Evolutionary conservation across 202 grass and related monocot genomes (phyloP), one percentile per base, ranked within the genome.

Genomic region (Zizania palustris): DNA sequence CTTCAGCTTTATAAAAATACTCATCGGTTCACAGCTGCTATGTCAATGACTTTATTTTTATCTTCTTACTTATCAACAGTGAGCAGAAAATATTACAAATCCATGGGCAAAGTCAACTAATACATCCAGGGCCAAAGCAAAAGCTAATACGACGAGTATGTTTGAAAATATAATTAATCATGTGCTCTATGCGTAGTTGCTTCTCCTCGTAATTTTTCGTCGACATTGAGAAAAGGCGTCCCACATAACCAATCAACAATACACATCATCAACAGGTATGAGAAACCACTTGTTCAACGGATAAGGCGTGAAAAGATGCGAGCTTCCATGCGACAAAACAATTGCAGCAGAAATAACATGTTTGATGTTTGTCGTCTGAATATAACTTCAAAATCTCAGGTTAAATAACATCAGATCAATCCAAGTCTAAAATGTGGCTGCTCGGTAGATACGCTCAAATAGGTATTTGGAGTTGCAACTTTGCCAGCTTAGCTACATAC

Each of bases 331-430:
- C 28, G 28, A 28, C 28, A 28, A 28, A 28, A 28, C 28, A 28
- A 28, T 1, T 6, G 20, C 6, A 3, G 45, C 10, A 11, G 7
- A 67, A 62, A 69, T 61, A 67, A 35, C 19, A 68, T 51, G 22
- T n/a, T n/a, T n/a, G n/a, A n/a, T n/a, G n/a, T 78, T 48, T 2
- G 28, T 28, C 28, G 28, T 28, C 28, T 14, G 2, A 11, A 9
- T 22, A 4, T 62, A 62, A 40, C 66, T 80, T 51, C 44, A 62
- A 80, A 80, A 62, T 71, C 56, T 62, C 45, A 14, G 34, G 57
- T n/a, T 50, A 72, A 83, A 69, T 45, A 71, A 56, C 65, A 56
- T 71, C 51, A 37, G 28, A 28, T 28, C 28, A 28, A 28, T 28
- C 28, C 28, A 28, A 28, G 28, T 28, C 28, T 2, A 28, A 28